Percentiles rank a stretch among this genome's conserved stretches.
Conservation (phyloP, 2,329 filamentous ascomycete species). For the Nemania sp. region DNA sequence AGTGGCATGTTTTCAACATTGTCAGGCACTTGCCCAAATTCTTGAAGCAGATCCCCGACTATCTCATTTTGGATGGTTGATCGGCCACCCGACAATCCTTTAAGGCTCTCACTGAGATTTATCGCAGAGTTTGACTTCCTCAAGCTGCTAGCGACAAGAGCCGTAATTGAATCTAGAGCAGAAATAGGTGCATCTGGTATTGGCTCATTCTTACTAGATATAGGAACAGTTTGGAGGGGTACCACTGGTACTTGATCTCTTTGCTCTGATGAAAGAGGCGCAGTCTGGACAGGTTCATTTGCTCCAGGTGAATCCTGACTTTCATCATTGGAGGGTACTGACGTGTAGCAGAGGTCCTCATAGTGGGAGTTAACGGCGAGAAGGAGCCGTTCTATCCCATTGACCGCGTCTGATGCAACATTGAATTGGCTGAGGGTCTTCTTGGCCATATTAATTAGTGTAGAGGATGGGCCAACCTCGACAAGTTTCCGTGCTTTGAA, state of each 20-base stretch:
- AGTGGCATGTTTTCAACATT: conserved; percentile 97
- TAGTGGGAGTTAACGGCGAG: neutral
- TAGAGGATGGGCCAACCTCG: conserved; percentile 95
- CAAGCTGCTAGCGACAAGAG: conserved; percentile 94
- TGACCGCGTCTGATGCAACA: conserved; percentile 95
- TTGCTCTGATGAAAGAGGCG: neutral
- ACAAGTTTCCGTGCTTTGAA: conserved; percentile 89
- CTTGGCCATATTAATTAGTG: conserved; percentile 95
- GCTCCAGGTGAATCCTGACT: conserved; percentile 46
- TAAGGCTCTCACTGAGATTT: conserved; percentile 54
- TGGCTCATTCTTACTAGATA: conserved; percentile 72
- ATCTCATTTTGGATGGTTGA: conserved; percentile 99
- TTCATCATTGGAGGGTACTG: neutral
- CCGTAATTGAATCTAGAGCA: conserved; percentile 84
- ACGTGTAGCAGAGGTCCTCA: neutral
- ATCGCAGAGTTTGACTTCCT: conserved; percentile 81
- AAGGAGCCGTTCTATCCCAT: conserved; percentile 77
- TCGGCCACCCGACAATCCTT: conserved; percentile 65
- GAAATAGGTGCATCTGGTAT: conserved; percentile 85
- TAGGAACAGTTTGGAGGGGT: conserved; percentile 52
- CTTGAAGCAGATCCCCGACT: conserved; percentile 93
- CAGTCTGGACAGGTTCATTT: conserved; percentile 43
- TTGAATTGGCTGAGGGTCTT: conserved; percentile 95
- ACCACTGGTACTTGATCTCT: conserved; percentile 47
- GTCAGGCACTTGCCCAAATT: conserved; percentile 96